Base-by-base conservation (phyloP, 2,329 filamentous ascomycete species). In the Phialemoniopsis sp. region DNA sequence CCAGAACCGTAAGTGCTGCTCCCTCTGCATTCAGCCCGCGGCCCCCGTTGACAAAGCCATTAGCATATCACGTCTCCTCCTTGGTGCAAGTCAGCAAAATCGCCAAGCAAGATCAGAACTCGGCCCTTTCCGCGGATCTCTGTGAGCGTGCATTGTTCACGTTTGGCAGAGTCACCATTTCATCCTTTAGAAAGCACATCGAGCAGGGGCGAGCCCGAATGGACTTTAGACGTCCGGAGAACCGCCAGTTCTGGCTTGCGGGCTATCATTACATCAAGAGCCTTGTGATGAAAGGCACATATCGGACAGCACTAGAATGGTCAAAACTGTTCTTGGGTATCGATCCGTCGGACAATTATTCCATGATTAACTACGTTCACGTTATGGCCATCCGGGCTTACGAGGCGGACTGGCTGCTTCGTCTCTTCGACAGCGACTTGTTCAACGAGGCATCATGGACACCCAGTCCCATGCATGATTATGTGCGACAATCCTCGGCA, bases 51-150 rank as follows among this genome's bases (percentile, higher is more conserved):
- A 26, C 21, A 10, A 26, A 6, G 6, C 21, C 6, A 5, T 38
- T 43, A 78, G 75, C 91, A 4, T 97, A 96, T 59, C 90, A 97
- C 57, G 85, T 97, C 49, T 93, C 89, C 2, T 90, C 88, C 3
- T 76, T 97, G n/a, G 80, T 97, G 16, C 90, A 96, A 58, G 89
- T 95, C 19, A 94, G 88, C 45, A 88, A 89, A 57, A 86, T 97
- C 36, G 89, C 89, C 12, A 91, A 93, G 58, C 87, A 36, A 8
- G 89, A 96, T 56, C 81, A 89, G 38, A 93, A 97, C 56, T 84
- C 89, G 58, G 80, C 90, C 1, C 78, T 93, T 4, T 83, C 91
- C 1, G 85, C 88, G 4, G 90, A 97, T 53, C 76, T 97, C 2
- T 80, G 94, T 39, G 91, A 97, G 64, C 79, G 93, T 34, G 90